Conservation (phyloP, 2,329 filamentous ascomycete genomes). For the Mycocentrospora acerina region DNA sequence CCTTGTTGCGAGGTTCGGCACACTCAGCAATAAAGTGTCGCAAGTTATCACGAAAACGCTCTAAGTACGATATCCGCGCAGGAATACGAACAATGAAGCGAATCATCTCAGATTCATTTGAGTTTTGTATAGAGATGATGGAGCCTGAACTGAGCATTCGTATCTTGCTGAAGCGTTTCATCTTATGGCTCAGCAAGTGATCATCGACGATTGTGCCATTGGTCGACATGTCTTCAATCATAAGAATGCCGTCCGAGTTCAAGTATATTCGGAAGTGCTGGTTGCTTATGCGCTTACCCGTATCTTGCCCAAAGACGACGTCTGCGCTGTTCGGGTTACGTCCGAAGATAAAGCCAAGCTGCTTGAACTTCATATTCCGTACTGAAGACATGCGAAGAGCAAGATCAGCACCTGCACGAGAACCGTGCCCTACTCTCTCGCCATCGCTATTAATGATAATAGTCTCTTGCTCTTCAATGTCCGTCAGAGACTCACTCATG, state of each 20-base stretch:
- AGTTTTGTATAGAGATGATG: constrained; percentile 67
- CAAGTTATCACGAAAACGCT: constrained; percentile 69
- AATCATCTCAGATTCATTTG: constrained; percentile 61
- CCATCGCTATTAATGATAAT: constrained; percentile 49
- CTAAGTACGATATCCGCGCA: constrained; percentile 64
- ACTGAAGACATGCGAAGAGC: constrained; percentile 76
- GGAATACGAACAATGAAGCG: constrained; percentile 86
- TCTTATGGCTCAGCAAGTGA: constrained; percentile 60
- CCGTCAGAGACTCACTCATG: constrained; percentile 39
- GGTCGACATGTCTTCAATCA: constrained; percentile 93
- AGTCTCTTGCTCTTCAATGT: constrained; percentile 47
- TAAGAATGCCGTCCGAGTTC: constrained; percentile 80
- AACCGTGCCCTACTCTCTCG: constrained; percentile 17
- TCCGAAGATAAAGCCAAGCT: constrained; percentile 81
- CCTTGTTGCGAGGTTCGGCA: constrained; percentile 26
- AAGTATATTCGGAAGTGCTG: constrained; percentile 94
- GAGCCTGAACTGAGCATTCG: constrained; percentile 72
- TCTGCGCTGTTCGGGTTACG: constrained; percentile 74
- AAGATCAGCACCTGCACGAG: constrained; percentile 57
- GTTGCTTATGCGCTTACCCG: constrained; percentile 78
- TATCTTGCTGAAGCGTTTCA: constrained; percentile 44
- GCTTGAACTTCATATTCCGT: constrained; percentile 60
- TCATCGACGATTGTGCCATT: constrained; percentile 90
- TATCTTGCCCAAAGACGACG: constrained; percentile 64
- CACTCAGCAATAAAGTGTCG: constrained; percentile 60